Evolutionary conservation across 2,329 filamentous ascomycete species (phyloP).

Genomic region (Lomentospora prolificans): DNA sequence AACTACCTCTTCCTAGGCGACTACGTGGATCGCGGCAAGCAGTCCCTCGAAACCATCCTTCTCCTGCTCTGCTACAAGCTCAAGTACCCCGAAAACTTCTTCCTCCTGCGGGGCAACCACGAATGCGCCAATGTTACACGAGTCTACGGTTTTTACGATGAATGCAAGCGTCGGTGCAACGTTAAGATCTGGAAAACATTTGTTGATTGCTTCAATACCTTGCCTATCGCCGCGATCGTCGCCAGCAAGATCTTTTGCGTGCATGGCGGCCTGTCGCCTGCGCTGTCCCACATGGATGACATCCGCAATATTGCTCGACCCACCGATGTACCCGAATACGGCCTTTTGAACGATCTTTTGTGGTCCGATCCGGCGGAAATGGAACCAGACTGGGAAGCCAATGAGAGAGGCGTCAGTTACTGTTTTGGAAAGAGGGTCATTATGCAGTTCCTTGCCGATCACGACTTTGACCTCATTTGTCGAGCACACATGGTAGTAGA

Average conservation of each 20-base stretch:
- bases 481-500: constrained; percentile 99
- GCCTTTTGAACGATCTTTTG: constrained; percentile 83
- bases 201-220: constrained; percentile 89
- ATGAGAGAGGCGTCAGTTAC: constrained; percentile 93
- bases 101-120: constrained; percentile 87
- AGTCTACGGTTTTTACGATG: constrained; percentile 96
- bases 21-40: constrained; percentile 94
- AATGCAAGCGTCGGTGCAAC: constrained; percentile 92
- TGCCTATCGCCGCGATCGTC: constrained; percentile 93
- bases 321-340: constrained; percentile 95
- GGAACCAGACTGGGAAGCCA: constrained; percentile 96
- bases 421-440: constrained; percentile 99
- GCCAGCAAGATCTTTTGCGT: constrained; percentile 97
- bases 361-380: constrained; percentile 98
- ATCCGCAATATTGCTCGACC: constrained; percentile 92
- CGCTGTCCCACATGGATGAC: constrained; percentile 93
- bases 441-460: constrained; percentile 83
- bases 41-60: constrained; percentile 88
- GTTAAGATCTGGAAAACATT: constrained; percentile 99
- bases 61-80: constrained; percentile 93
- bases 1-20: constrained; percentile 95
- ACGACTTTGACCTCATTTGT: constrained; percentile 96
- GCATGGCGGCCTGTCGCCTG: constrained; percentile 87
- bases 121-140: constrained; percentile 94
- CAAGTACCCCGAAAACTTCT: constrained; percentile 96